Percentiles rank a stretch among this genome's conserved stretches.
Evolutionary conservation across 192 early-diverging fungal genomes (phyloP).

Genomic region (Coemansia sp.): DNA sequence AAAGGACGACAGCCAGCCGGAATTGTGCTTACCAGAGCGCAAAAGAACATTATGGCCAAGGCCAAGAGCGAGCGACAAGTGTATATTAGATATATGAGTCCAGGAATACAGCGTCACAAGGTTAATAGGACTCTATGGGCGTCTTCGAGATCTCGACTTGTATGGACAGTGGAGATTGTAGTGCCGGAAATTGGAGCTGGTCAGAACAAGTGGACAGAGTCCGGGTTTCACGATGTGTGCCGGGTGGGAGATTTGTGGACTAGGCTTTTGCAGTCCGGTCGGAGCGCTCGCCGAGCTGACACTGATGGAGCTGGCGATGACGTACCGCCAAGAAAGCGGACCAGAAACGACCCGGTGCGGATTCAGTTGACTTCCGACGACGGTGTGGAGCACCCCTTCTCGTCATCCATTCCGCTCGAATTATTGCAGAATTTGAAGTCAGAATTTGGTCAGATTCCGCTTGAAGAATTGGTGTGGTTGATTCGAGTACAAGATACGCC

Average conservation of each 20-base stretch:
- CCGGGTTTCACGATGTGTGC: conserved; percentile 41
- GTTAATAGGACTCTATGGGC: conserved; percentile 36
- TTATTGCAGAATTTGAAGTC: not conserved
- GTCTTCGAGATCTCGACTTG: conserved; percentile 23
- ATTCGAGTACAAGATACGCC: conserved; percentile 28
- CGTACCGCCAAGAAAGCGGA: conserved; percentile 8
- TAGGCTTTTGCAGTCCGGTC: conserved; percentile 7
- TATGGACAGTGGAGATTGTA: conserved; percentile 31
- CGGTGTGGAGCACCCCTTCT: conserved; percentile 44
- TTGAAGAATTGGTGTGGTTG: conserved; percentile 11
- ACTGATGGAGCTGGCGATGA: not conserved
- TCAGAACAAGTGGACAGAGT: conserved; percentile 22
- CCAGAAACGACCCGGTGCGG: conserved; percentile 7
- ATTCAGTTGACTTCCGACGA: conserved; percentile 45
- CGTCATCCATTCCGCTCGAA: conserved; percentile 12
- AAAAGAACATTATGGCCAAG: conserved; percentile 14
- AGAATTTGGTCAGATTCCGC: not conserved
- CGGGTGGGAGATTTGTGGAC: conserved; percentile 25
- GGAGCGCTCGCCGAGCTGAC: not conserved
- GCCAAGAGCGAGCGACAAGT: conserved; percentile 29
- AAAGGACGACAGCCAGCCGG: no score
- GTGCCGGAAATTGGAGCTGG: conserved; percentile 14
- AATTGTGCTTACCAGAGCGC: conserved; percentile 8
- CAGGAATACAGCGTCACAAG: conserved; percentile 31
- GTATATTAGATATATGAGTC: conserved; percentile 36